Percentiles rank a stretch among this genome's conserved stretches.
Evolutionary conservation across 2,329 filamentous ascomycete species (phyloP).

Genomic region (Arthroderma uncinatum): DNA sequence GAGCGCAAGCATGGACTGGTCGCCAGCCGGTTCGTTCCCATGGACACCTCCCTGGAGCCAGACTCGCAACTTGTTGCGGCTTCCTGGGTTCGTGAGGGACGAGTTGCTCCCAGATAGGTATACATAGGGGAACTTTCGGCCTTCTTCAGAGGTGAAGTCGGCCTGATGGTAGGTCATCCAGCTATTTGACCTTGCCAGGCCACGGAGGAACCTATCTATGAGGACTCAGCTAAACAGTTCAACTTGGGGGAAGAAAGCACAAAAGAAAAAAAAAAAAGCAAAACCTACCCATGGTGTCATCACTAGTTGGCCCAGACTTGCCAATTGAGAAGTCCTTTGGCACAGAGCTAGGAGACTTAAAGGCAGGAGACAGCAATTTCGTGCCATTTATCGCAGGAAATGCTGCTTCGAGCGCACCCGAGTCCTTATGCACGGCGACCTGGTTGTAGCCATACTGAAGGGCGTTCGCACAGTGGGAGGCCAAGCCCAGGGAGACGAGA

Average conservation of each 20-base stretch:
- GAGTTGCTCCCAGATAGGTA: slow-evolving; percentile 1
- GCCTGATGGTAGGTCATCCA: slow-evolving; percentile 7
- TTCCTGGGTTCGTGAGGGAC: neutral
- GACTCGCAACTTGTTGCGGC: slow-evolving; percentile 1
- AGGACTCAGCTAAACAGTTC: neutral
- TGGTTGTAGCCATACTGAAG: slow-evolving; percentile 8
- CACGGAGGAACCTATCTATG: slow-evolving; percentile 1
- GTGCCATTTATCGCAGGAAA: slow-evolving; percentile 3
- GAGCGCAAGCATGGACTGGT: slow-evolving; percentile 7
- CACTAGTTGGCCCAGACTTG: neutral
- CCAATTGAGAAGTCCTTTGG: slow-evolving; percentile 2
- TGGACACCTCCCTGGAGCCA: slow-evolving; percentile 8
- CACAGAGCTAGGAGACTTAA: neutral
- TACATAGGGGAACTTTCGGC: slow-evolving; percentile 7
- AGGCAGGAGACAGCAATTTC: slow-evolving; percentile 5
- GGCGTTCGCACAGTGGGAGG: neutral
- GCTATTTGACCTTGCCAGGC: slow-evolving; percentile 1
- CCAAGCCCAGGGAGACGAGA: neutral
- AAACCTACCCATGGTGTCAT: slow-evolving; percentile 1
- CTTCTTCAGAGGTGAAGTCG: slow-evolving; percentile 7
- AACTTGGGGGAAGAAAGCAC: neutral
- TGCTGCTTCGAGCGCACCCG: neutral
- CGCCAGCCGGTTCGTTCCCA: slow-evolving; percentile 7
- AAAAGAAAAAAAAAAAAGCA: neutral
- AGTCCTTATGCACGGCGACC: neutral